Evolutionary conservation across 2,329 filamentous ascomycete species (phyloP).

Genomic region (Xylaria sp.): DNA sequence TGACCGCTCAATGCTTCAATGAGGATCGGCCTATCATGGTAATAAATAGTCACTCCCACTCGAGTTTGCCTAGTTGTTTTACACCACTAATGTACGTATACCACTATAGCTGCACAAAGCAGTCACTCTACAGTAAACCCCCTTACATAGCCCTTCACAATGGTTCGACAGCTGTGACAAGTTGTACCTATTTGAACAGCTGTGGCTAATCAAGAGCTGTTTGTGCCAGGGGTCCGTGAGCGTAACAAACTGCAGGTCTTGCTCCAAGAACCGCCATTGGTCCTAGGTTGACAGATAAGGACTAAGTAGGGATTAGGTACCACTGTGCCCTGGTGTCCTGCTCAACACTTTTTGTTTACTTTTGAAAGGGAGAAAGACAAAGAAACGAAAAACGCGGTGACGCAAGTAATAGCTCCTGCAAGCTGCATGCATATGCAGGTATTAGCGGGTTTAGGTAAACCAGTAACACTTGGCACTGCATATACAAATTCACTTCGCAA

Average conservation of each 20-base stretch:
- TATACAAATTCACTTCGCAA: background rate
- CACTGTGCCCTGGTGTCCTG: background rate
- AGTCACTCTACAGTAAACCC: background rate
- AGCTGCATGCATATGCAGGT: constrained; percentile 27
- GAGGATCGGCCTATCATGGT: background rate
- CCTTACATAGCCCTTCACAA: constrained; percentile 10
- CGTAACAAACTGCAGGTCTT: constrained; percentile 29
- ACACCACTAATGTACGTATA: background rate
- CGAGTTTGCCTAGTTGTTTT: background rate
- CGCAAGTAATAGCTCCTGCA: constrained; percentile 30
- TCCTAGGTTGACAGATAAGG: background rate
- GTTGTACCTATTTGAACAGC: constrained; percentile 35
- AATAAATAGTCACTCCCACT: constrained; percentile 13
- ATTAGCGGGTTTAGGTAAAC: too few species aligned
- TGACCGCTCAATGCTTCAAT: background rate
- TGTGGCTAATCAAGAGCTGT: constrained; percentile 33
- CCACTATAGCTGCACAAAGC: background rate
- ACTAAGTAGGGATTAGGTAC: constrained; percentile 32
- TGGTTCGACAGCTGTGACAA: constrained; percentile 19
- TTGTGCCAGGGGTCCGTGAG: constrained; percentile 7
- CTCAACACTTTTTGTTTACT: constrained; percentile 44
- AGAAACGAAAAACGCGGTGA: constrained; percentile 28
- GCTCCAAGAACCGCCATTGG: constrained; percentile 39
- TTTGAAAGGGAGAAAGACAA: background rate
- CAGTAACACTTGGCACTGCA: too few species aligned